Conservation (phyloP, 2,329 filamentous ascomycete genomes). For the Pseudohalonectria lignicola region DNA sequence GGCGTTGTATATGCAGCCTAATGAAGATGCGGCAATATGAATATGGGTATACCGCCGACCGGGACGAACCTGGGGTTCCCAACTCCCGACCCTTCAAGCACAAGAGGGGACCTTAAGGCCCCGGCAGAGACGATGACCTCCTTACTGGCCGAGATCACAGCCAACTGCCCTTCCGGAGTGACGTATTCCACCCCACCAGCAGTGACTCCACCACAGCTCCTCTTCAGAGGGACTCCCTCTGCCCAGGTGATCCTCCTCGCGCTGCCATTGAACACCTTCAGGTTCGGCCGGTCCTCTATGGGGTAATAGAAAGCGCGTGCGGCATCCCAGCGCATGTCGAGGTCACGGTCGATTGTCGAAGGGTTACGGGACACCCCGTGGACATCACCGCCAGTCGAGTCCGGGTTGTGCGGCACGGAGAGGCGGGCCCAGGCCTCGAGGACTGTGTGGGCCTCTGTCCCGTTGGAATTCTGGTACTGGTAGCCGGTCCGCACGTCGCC, state of each 20-base stretch:
- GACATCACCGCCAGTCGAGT: constrained; percentile 26
- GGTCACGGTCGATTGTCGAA: constrained; percentile 24
- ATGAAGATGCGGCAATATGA: too few species aligned
- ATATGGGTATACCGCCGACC: too few species aligned
- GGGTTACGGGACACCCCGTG: constrained; percentile 26
- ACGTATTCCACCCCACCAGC: constrained; percentile 25
- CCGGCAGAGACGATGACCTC: constrained; percentile 38
- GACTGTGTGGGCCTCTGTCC: constrained; percentile 13
- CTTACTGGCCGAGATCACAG: constrained; percentile 24
- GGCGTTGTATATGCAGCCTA: too few species aligned
- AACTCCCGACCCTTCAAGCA: constrained; percentile 42
- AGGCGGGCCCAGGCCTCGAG: constrained; percentile 20
- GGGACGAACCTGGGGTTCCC: constrained; percentile 22
- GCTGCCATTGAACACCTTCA: constrained; percentile 25
- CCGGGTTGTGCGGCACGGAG: constrained; percentile 20
- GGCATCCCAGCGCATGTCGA: constrained; percentile 26
- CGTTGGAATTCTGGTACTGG: constrained; percentile 20
- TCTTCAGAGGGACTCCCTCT: constrained; percentile 2
- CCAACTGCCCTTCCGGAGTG: constrained; percentile 20
- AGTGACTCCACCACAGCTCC: constrained; percentile 3
- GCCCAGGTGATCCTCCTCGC: constrained; percentile 19
- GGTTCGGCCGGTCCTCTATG: constrained; percentile 22
- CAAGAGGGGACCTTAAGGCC: constrained; percentile 35
- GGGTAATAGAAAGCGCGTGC: constrained; percentile 29
- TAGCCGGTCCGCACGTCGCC: constrained; percentile 26